Conservation (phyloP, 805 yeast genomes). For the Candida endomychidarum region DNA sequence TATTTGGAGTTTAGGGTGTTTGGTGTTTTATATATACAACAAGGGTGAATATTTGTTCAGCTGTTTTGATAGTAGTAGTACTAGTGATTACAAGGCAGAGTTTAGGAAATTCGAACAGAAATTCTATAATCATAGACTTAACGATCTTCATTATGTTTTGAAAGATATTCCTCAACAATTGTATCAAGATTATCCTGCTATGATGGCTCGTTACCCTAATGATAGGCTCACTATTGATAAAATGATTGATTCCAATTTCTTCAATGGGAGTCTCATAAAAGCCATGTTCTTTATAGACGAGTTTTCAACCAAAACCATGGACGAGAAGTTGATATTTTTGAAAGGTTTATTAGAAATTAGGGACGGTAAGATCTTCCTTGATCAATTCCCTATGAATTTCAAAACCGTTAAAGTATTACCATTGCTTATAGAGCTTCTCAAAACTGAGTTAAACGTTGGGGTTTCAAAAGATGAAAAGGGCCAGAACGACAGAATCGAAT, state of each 20-base stretch:
- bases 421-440: constrained; percentile 53
- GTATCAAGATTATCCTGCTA: constrained; percentile 47
- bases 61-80: constrained; percentile 48
- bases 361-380: constrained; percentile 23
- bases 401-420: constrained; percentile 74
- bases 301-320: constrained; percentile 66
- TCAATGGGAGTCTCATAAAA: constrained; percentile 79
- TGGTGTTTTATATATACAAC: constrained; percentile 70
- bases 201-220: constrained; percentile 57
- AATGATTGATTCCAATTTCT: constrained; percentile 69
- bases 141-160: constrained; percentile 44
- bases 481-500: constrained; percentile 18
- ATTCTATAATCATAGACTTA: constrained; percentile 38
- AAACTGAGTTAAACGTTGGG: constrained; percentile 31
- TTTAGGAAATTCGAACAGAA: constrained; percentile 46
- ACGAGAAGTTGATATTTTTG: constrained; percentile 69
- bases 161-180: constrained; percentile 60
- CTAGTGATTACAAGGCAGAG: constrained; percentile 60
- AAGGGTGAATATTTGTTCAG: constrained; percentile 43
- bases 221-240: constrained; percentile 62
- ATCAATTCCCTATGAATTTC: constrained; percentile 43
- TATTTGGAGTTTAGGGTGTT: constrained; percentile 77
- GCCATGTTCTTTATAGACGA: constrained; percentile 82
- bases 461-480: constrained; percentile 25
- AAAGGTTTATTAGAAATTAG: constrained; percentile 51